Evolutionary conservation across 208 protist genomes (phyloP), one percentile per base, ranked within the genome.

Genomic region (Crithidia fasciculata): DNA sequence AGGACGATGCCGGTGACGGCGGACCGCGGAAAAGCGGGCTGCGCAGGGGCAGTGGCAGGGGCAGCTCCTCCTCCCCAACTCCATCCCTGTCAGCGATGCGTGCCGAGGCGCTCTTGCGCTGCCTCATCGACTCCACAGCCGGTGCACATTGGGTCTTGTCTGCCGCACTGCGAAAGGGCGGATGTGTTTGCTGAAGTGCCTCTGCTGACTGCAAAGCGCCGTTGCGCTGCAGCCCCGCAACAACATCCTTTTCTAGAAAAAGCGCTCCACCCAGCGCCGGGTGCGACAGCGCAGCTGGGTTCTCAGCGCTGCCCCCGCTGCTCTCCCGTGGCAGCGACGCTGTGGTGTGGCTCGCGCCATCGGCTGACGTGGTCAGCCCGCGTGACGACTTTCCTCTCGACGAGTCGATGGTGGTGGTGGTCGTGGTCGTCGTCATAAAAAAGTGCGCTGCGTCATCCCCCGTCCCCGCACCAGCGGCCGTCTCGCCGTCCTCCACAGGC

Each of bases 381-480:
- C 63, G 74, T 0, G 74, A 80, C 13, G 74, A 80, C 60, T 54
- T 61, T 15, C 74, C 67, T 5, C 61, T 36, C 19, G 74, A 79
- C 0, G 74, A 57, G n/a, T n/a, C 36, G 5, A 41, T 47, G 10
- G 57, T 62, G 54, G 16, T 58, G 54, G 28, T 28, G 28, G 28
- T 28, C 0, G 28, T 28, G 0, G 28, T 18, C 8, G 54, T 9
- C 28, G 12, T n/a, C n/a, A 37, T n/a, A 4, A 37, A 37, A 43
- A 13, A 2, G 37, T 39, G 52, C 19, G 39, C 62, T 45, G 45
- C 45, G 18, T 10, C 49, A 4, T 28, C 4, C 44, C 3, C 36
- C 41, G 50, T 36, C 3, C 47, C 8, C 6, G 15, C 52, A 5
- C 15, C 39, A 15, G 8, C 50, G 37, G n/a, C 50, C 10, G 44